Evolutionary conservation across 1,284 basidiomycete species (phyloP), one percentile per base, ranked within the genome.

Genomic region (Calocybe gambosa): DNA sequence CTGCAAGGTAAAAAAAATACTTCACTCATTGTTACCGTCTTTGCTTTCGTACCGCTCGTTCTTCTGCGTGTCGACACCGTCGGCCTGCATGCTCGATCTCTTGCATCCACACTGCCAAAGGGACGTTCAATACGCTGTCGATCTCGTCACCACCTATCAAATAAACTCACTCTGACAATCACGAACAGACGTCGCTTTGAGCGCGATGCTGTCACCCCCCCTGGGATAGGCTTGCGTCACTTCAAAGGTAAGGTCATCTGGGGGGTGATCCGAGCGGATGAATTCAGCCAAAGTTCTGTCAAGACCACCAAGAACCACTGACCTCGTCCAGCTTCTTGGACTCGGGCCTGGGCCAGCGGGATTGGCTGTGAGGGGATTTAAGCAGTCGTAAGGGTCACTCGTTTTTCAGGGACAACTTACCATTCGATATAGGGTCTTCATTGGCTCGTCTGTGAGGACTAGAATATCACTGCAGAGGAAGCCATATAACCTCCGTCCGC

Each of bases 381-480:
- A 21, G 20, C 16, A 37, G 21, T 28, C 15, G 47, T 39, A 43
- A 37, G 28, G 33, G 21, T 36, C 18, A 23, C 34, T 41, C 46
- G 28, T 10, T 21, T 25, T 9, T 8, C 29, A 8, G 29, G 4
- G 4, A 4, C 7, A 37, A 16, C 81, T 57, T 49, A 91, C 90
- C 80, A 91, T 87, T 34, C 86, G 78, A 62, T 93, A 93, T 10
- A 93, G 62, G 8, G 79, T 79, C 51, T 76, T 79, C 19, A 75
- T 76, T 2, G 63, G 62, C 25, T 81, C 80, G 54, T 92, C 85
- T 10, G 87, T 83, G 37, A 93, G 69, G 1, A 93, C 82, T 33
- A 93, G 60, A 38, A 91, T 84, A 57, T 93, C 89, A 57, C 75
- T 90, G 56, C 89, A 92, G 49, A 92, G 62, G 60, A 89, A 81